Conservation (phyloP, 805 yeast genomes). For the Yarrowia sp. region DNA sequence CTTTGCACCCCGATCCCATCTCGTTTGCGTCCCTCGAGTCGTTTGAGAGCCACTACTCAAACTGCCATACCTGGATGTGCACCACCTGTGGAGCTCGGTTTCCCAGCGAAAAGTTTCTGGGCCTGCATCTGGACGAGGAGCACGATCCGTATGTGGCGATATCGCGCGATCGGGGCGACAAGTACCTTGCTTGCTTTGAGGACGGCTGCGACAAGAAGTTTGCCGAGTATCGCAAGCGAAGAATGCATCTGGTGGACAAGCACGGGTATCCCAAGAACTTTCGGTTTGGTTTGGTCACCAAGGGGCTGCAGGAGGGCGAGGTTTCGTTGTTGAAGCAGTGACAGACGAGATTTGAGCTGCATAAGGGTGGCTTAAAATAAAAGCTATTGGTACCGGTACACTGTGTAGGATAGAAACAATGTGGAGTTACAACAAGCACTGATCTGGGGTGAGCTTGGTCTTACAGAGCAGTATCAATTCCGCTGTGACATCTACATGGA, state of each 20-base stretch:
- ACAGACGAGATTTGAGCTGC: neutral
- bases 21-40: neutral
- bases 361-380: too few species aligned
- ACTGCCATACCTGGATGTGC: conserved; percentile 5
- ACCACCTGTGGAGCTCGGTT: neutral
- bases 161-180: conserved; percentile 21
- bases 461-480: too few species aligned
- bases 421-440: too few species aligned
- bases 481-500: too few species aligned
- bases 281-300: neutral
- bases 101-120: conserved; percentile 2
- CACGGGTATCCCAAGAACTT: conserved; percentile 23
- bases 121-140: conserved; percentile 11
- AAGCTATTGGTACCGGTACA: too few species aligned
- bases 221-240: neutral
- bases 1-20: neutral
- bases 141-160: conserved; percentile 19
- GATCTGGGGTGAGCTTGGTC: too few species aligned
- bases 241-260: conserved; percentile 15
- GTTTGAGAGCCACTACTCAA: conserved; percentile 3
- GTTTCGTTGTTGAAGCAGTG: conserved; percentile 23
- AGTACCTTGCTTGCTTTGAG: conserved; percentile 8
- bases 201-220: neutral
- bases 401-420: too few species aligned
- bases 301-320: conserved; percentile 1